Evolutionary conservation across 2,329 filamentous ascomycete genomes (phyloP).

Genomic region (Xylaria multiplex): DNA sequence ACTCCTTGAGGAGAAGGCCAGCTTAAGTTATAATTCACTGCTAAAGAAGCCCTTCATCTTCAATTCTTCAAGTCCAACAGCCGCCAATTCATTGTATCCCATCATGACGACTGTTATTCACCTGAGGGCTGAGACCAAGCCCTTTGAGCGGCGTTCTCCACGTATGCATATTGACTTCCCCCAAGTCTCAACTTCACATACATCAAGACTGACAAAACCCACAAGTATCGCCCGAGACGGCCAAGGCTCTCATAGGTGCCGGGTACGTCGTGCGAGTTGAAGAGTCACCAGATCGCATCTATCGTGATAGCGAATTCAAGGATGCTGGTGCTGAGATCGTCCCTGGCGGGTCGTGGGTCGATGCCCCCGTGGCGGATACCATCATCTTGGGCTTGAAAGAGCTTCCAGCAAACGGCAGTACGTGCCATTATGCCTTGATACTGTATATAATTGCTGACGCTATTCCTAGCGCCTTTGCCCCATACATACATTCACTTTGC

Average conservation of each 20-base stretch:
- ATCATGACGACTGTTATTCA: slow-evolving; percentile 25
- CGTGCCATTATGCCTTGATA: neutral
- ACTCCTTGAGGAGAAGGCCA: neutral
- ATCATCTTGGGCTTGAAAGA: slow-evolving; percentile 29
- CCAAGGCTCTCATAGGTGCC: slow-evolving; percentile 27
- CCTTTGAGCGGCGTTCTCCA: slow-evolving; percentile 28
- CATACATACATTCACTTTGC: slow-evolving; percentile 18
- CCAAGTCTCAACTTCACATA: slow-evolving; percentile 13
- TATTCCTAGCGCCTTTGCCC: slow-evolving; percentile 5
- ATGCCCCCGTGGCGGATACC: slow-evolving; percentile 19
- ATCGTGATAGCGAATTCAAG: slow-evolving; percentile 19
- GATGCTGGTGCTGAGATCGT: slow-evolving; percentile 19
- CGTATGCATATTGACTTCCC: slow-evolving; percentile 15
- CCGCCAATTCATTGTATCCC: slow-evolving; percentile 16
- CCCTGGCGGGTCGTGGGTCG: slow-evolving; percentile 20
- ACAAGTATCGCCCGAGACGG: slow-evolving; percentile 21
- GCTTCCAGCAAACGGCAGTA: slow-evolving; percentile 20
- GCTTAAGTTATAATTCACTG: slow-evolving; percentile 6
- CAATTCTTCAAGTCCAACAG: slow-evolving; percentile 10
- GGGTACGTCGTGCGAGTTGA: slow-evolving; percentile 23
- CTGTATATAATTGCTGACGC: slow-evolving; percentile 9
- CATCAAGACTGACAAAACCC: slow-evolving; percentile 21
- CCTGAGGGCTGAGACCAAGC: slow-evolving; percentile 28
- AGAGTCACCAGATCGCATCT: slow-evolving; percentile 14
- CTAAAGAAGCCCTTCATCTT: slow-evolving; percentile 1